These are phyloP conservation scores for Dothideomycetidae sp. DNA, from an alignment of 2,329 filamentous ascomycete species.

Conservation along the genomic window DNA sequence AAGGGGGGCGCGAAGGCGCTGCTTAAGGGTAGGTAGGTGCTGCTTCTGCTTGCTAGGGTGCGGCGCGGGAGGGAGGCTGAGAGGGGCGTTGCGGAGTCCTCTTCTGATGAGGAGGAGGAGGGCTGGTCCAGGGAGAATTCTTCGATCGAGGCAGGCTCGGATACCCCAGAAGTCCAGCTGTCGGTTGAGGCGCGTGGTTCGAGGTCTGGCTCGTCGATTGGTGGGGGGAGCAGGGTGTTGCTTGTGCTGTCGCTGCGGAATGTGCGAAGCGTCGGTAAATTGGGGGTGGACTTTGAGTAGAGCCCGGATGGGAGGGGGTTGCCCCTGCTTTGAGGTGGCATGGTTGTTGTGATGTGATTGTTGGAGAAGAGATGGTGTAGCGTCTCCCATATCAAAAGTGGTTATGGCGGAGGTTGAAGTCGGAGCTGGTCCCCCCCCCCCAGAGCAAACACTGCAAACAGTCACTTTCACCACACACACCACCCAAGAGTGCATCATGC, in stretches of 20 bases:
- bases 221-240: constrained; percentile 10
- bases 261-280: constrained; percentile 29
- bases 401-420: not conserved
- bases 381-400: too few relatives aligned
- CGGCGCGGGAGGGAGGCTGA: constrained; percentile 29
- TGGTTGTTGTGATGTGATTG: constrained; percentile 11
- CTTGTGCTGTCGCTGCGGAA: constrained; percentile 15
- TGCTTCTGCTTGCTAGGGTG: constrained; percentile 28
- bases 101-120: constrained; percentile 19
- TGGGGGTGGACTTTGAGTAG: constrained; percentile 34
- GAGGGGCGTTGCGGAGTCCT: constrained; percentile 16
- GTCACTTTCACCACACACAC: too few relatives aligned
- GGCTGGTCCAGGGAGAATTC: constrained; percentile 22
- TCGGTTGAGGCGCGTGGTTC: constrained; percentile 8
- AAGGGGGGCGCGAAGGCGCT: constrained; percentile 62
- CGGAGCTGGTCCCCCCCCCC: not conserved
- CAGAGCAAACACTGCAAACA: not conserved
- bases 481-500: not conserved
- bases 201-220: constrained; percentile 2
- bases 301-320: constrained; percentile 24
- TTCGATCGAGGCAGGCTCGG: constrained; percentile 26
- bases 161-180: constrained; percentile 23
- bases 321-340: constrained; percentile 33
- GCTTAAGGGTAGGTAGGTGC: constrained; percentile 28
- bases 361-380: not conserved